Conservation (phyloP, 352 stramenopile species). For the Pythium sp. region DNA sequence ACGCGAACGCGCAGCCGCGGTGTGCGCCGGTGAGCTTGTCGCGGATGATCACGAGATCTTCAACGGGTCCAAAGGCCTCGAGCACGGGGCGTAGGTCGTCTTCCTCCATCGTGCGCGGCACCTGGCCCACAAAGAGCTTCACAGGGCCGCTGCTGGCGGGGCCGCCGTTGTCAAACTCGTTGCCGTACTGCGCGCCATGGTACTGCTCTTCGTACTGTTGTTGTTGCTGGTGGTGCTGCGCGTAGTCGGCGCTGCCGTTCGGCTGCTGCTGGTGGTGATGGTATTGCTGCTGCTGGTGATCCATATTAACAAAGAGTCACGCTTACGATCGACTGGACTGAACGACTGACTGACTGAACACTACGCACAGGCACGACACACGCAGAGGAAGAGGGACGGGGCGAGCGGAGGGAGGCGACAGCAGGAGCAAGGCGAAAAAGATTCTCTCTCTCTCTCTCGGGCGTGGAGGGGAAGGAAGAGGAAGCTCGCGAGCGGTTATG, state of each 20-base stretch:
- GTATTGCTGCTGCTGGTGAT: slow-evolving; percentile 8
- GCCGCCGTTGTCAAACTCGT: slow-evolving; percentile 1
- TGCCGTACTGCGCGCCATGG: slow-evolving; percentile 4
- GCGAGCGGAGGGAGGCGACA: neutral
- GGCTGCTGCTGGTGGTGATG: neutral
- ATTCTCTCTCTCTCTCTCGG: slow-evolving; percentile 40
- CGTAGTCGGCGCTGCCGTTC: neutral
- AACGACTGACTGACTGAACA: neutral
- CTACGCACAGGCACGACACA: slow-evolving; percentile 13
- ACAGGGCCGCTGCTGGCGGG: slow-evolving; percentile 35
- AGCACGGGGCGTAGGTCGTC: slow-evolving; percentile 82
- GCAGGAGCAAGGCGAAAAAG: slow-evolving; percentile 42
- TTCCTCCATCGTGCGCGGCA: slow-evolving; percentile 89
- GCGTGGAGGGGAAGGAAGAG: neutral
- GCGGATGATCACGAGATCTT: slow-evolving; percentile 90
- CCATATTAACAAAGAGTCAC: slow-evolving; percentile 12
- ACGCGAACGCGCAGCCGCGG: slow-evolving; percentile 88
- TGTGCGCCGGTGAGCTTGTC: slow-evolving; percentile 88
- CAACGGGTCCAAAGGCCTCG: slow-evolving; percentile 79
- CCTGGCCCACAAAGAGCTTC: slow-evolving; percentile 84
- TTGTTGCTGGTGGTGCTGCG: slow-evolving; percentile 2
- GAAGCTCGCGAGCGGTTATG: neutral
- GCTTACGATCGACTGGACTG: neutral
- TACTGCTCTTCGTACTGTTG: neutral
- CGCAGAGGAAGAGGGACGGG: neutral